These are phyloP conservation scores for Yamadazyma kitorensis DNA, from an alignment of 805 yeast species.

Conservation along the genomic window DNA sequence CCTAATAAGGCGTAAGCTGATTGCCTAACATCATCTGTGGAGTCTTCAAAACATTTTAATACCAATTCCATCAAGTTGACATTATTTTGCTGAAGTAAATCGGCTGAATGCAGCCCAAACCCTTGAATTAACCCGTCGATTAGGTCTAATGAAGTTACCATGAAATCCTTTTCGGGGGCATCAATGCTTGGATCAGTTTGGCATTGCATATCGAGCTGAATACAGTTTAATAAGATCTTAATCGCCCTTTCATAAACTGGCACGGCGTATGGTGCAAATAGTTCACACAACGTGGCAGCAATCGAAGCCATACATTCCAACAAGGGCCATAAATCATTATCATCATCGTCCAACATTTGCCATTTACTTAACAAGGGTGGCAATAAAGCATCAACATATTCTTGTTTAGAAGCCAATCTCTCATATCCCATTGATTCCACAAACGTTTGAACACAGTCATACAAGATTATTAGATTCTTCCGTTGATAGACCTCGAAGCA, in stretches of 20 bases:
- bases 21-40: slow-evolving; percentile 86
- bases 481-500: slow-evolving; percentile 81
- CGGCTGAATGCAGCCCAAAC: slow-evolving; percentile 59
- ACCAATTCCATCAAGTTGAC: slow-evolving; percentile 56
- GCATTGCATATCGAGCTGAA: slow-evolving; percentile 63
- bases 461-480: slow-evolving; percentile 74
- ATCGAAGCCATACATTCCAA: slow-evolving; percentile 90
- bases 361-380: slow-evolving; percentile 85
- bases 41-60: slow-evolving; percentile 69
- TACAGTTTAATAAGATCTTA: slow-evolving; percentile 63
- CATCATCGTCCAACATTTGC: slow-evolving; percentile 72
- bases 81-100: slow-evolving; percentile 43
- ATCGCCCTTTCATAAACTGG: slow-evolving; percentile 80
- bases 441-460: slow-evolving; percentile 88
- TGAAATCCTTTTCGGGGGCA: slow-evolving; percentile 86
- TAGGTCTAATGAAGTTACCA: slow-evolving; percentile 84
- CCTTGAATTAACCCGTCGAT: slow-evolving; percentile 95
- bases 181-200: slow-evolving; percentile 63
- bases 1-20: slow-evolving; percentile 88
- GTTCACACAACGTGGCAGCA: slow-evolving; percentile 81
- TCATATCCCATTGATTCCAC: slow-evolving; percentile 70
- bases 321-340: slow-evolving; percentile 85
- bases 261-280: slow-evolving; percentile 84
- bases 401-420: slow-evolving; percentile 51
- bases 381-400: slow-evolving; percentile 58